Evolutionary conservation across 148 eudicot genomes (phyloP).

Genomic region (Persicaria maculosa): DNA sequence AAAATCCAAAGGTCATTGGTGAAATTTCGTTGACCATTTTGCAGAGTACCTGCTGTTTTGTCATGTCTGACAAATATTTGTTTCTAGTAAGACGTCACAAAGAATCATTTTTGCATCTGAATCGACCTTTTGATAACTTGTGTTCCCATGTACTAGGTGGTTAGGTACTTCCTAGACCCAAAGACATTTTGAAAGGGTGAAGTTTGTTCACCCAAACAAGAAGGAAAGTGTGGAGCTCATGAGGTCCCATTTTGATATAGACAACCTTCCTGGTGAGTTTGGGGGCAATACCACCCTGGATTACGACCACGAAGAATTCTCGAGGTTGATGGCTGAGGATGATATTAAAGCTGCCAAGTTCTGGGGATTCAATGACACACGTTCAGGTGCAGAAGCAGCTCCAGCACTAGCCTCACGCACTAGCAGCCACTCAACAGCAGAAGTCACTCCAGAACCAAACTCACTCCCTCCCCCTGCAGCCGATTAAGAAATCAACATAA

Average conservation of each 20-base stretch:
- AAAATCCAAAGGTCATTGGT: background rate
- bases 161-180: slow-evolving; percentile 61
- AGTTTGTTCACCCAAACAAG: slow-evolving; percentile 61
- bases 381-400: slow-evolving; percentile 12
- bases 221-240: slow-evolving; percentile 70
- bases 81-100: background rate
- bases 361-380: slow-evolving; percentile 48
- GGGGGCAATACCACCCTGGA: slow-evolving; percentile 72
- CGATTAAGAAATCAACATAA: background rate
- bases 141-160: slow-evolving; percentile 30
- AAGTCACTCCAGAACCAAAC: slow-evolving; percentile 14
- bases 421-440: slow-evolving; percentile 15
- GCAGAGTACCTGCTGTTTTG: background rate
- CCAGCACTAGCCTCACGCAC: slow-evolving; percentile 13
- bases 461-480: background rate
- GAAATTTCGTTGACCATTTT: background rate
- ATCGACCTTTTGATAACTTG: background rate
- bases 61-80: background rate
- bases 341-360: slow-evolving; percentile 57
- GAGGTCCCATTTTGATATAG: slow-evolving; percentile 59
- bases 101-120: background rate
- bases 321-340: slow-evolving; percentile 60
- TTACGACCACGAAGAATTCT: slow-evolving; percentile 78
- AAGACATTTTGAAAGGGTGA: slow-evolving; percentile 52
- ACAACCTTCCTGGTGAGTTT: slow-evolving; percentile 79